Evolutionary conservation across 2,329 filamentous ascomycete genomes (phyloP), one percentile per base, ranked within the genome.

Genomic region (Fusarium fujikuroi): DNA sequence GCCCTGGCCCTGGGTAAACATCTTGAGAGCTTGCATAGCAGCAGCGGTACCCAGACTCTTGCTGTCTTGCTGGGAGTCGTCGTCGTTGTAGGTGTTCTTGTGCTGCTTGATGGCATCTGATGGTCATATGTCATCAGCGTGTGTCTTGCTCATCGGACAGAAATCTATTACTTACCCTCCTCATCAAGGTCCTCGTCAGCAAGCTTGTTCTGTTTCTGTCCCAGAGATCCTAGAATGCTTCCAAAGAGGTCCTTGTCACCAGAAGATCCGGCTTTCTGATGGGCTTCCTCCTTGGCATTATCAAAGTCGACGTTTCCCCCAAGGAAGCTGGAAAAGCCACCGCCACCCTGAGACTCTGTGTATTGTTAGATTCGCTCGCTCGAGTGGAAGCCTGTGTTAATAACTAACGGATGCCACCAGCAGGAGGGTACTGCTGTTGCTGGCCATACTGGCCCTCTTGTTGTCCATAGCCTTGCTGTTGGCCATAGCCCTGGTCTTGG

Each of bases 11-110:
- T 88, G 86, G 42, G 87, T 90, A 83, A 97, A 97, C 86, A 92
- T 89, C 85, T 95, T 95, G 74, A 95, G 81, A 1, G 93, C 93
- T 81, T 95, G 92, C 88, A 95, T 91, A 23, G 93, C 94, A 68
- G 93, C 93, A 59, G 95, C 92, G 76, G 87, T 84, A 78, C 95
- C 93, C 82, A 89, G 90, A 78, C 82, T 86, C 71, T 81, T 82
- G 56, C 86, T 84, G 63, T 88, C 85, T 71, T 83, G 80, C 39
- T 85, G 81, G 62, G 86, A 82, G 32, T 85, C 83, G 30, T 85
- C 83, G 23, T 86, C 84, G 28, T 86, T 84, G 79, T 95, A 97
- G 78, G 92, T 89, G 66, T 92, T 87, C 84, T 95, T 88, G 84
- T 98, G 94, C 74, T 92, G 89, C 75, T 89, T 86, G 28, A 95